A percentile compares a stretch with the other conserved stretches of the same genome.
Evolutionary conservation across 148 eudicot species (phyloP).

Genomic region (Camellia japonica): DNA sequence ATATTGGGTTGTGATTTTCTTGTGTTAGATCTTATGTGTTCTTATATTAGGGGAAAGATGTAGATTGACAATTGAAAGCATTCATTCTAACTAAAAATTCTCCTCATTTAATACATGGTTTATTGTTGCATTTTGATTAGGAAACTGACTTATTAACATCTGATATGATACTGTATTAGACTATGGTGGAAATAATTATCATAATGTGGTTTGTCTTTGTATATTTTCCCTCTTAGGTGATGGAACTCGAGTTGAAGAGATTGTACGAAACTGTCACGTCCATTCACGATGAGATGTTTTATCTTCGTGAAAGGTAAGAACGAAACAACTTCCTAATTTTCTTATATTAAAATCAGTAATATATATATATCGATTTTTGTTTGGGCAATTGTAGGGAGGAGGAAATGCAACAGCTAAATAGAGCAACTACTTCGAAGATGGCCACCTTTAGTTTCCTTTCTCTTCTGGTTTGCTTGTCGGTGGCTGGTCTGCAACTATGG

Average conservation of each 20-base stretch:
- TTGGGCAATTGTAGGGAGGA: conserved; percentile 37
- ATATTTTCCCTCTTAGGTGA: conserved; percentile 22
- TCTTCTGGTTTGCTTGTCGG: conserved; percentile 41
- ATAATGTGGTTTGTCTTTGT: neutral
- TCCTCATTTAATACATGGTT: neutral
- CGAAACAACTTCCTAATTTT: neutral
- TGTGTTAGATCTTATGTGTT: no score
- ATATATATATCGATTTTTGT: no score
- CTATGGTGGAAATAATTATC: no score
- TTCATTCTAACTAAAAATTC: neutral
- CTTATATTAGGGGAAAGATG: neutral
- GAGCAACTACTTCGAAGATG: conserved; percentile 54
- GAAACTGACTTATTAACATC: neutral
- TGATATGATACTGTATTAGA: no score
- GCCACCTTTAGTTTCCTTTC: conserved; percentile 45
- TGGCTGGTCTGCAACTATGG: conserved; percentile 56
- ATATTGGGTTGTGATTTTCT: no score
- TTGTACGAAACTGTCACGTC: conserved; percentile 40
- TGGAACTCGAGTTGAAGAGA: conserved; percentile 56
- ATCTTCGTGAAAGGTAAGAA: conserved; percentile 66
- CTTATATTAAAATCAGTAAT: neutral
- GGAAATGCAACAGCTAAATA: conserved; percentile 56
- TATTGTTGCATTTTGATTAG: neutral
- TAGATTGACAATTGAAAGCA: neutral
- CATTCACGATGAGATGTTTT: conserved; percentile 69